Percentiles rank a stretch among this genome's conserved stretches.
phyloP scores from a whole-genome alignment of 2,329 filamentous ascomycete species.

The Penicillium sp. region DNA sequence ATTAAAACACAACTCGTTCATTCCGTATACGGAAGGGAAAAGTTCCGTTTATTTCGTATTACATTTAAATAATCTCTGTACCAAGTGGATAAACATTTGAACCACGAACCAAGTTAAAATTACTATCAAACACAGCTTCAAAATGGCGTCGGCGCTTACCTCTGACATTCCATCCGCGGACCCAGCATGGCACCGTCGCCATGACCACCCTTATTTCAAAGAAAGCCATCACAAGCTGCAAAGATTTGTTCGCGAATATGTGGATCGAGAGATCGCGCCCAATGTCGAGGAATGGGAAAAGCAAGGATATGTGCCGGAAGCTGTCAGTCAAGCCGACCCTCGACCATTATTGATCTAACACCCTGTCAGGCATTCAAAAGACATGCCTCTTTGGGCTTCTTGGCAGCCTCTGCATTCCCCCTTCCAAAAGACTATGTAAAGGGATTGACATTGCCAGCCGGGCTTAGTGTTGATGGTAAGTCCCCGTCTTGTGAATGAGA shows the following conservation, averaged over 20 bases:
- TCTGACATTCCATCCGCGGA: constrained; percentile 13
- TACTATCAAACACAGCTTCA: background rate
- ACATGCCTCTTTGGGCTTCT: constrained; percentile 11
- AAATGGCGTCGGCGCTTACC: constrained; percentile 7
- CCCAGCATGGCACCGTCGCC: constrained; percentile 9
- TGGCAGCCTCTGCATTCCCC: constrained; percentile 14
- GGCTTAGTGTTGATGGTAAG: background rate
- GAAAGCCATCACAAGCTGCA: constrained; percentile 17
- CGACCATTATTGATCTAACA: no score
- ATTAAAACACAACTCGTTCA: no score
- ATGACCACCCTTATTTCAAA: constrained; percentile 19
- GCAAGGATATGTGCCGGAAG: background rate
- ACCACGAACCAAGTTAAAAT: background rate
- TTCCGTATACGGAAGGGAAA: no score
- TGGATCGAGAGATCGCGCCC: constrained; percentile 11
- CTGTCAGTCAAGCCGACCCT: no score
- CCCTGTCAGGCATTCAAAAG: constrained; percentile 8
- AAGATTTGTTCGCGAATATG: constrained; percentile 17
- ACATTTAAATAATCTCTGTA: no score
- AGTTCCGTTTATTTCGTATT: no score
- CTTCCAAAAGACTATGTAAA: constrained; percentile 7
- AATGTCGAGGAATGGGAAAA: constrained; percentile 20
- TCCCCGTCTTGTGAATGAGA: background rate
- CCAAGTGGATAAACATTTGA: background rate
- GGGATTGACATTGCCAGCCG: background rate